Conservation (phyloP, 306 rosid species). For the Castanopsis chinensis region DNA sequence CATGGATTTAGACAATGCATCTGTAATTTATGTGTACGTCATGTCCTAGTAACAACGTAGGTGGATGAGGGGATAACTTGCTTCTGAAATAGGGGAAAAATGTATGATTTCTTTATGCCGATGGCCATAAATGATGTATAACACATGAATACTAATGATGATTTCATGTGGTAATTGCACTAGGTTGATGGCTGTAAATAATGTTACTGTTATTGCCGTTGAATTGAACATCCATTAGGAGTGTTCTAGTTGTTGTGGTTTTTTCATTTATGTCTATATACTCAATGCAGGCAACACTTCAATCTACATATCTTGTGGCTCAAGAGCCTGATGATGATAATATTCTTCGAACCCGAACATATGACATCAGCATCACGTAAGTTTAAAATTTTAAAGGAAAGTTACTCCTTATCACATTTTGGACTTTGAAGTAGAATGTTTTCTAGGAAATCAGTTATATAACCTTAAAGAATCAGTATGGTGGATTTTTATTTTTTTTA, state of each 20-base stretch:
- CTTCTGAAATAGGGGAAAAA: background rate
- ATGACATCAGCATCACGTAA: slow-evolving; percentile 94
- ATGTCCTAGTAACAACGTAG: background rate
- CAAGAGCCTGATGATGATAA: slow-evolving; percentile 93
- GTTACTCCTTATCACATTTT: background rate
- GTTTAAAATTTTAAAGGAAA: slow-evolving; percentile 11
- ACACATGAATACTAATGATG: background rate
- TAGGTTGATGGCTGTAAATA: background rate
- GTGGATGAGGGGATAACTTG: too few species aligned
- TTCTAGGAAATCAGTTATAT: background rate
- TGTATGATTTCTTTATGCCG: background rate
- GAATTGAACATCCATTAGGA: background rate
- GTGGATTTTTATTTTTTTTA: background rate
- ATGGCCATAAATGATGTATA: background rate
- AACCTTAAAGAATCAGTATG: background rate
- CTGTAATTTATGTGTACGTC: background rate
- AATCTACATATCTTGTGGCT: slow-evolving; percentile 69
- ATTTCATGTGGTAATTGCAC: background rate
- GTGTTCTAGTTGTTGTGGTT: background rate
- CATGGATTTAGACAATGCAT: too few species aligned
- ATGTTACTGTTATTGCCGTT: background rate
- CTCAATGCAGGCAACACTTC: slow-evolving; percentile 46
- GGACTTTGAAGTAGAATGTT: background rate
- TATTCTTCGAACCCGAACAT: slow-evolving; percentile 85
- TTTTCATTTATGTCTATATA: slow-evolving; percentile 8